A percentile compares a stretch with the other conserved stretches of the same genome.
These are phyloP conservation scores for Leccinum brunneo-olivaceum DNA, from an alignment of 1,284 basidiomycete genomes.

Conservation along the genomic window DNA sequence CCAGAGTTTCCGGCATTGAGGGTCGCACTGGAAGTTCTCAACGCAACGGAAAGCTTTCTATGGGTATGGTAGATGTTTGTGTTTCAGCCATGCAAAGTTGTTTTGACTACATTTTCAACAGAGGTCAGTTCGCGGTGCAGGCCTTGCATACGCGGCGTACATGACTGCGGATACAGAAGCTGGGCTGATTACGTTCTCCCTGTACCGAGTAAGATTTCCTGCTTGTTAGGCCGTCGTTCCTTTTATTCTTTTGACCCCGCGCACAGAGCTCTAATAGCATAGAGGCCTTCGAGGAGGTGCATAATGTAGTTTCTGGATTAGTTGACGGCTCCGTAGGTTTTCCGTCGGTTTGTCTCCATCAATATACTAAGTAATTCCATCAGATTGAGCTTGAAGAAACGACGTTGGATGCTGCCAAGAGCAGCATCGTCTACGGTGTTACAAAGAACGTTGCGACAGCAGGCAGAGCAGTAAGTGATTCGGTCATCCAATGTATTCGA, in stretches of 20 bases:
- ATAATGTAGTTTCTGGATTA: conserved; percentile 68
- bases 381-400: conserved; percentile 81
- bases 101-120: conserved; percentile 29
- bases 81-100: not conserved
- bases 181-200: conserved; percentile 74
- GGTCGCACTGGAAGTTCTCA: conserved; percentile 84
- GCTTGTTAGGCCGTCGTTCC: not conserved
- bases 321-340: conserved; percentile 70
- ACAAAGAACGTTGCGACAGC: conserved; percentile 81
- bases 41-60: conserved; percentile 91
- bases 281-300: conserved; percentile 79
- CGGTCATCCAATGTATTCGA: not conserved
- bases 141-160: conserved; percentile 89
- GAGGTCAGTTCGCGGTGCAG: conserved; percentile 85
- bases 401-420: conserved; percentile 87
- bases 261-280: conserved; percentile 80
- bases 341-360: not conserved
- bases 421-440: conserved; percentile 81
- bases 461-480: conserved; percentile 64
- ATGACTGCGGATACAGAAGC: conserved; percentile 77
- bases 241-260: conserved; percentile 7
- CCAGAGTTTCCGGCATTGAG: conserved; percentile 81
- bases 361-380: conserved; percentile 5
- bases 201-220: conserved; percentile 64
- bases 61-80: conserved; percentile 55